These are phyloP conservation scores for Syncephalis fuscata DNA, from an alignment of 371 early-diverging fungal genomes.

Conservation along the genomic window DNA sequence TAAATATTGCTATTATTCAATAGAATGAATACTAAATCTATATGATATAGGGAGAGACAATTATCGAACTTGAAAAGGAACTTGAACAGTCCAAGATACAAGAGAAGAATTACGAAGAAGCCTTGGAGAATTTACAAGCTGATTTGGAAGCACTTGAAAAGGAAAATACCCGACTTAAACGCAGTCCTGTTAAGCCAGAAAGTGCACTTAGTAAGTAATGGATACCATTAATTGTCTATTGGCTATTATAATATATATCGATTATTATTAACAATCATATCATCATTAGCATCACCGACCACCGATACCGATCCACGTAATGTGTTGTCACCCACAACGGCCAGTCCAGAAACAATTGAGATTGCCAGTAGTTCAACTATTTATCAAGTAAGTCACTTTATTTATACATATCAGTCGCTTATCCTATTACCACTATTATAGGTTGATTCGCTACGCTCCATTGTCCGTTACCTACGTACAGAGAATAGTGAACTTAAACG, in stretches of 20 bases:
- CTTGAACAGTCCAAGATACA: constrained; percentile 38
- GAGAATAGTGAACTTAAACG: constrained; percentile 70
- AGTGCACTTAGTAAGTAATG: neutral
- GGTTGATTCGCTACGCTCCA: constrained; percentile 53
- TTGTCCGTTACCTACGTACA: constrained; percentile 51
- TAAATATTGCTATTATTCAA: constrained; percentile 4
- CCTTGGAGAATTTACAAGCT: constrained; percentile 47
- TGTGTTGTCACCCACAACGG: too few relatives aligned
- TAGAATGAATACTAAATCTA: neutral
- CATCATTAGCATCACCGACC: neutral
- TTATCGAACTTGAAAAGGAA: constrained; percentile 33
- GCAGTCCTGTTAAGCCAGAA: neutral
- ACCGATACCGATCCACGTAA: too few relatives aligned
- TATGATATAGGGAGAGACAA: constrained; percentile 25
- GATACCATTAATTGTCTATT: neutral
- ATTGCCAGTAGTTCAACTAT: too few relatives aligned
- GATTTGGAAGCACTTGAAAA: constrained; percentile 48
- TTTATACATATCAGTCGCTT: too few relatives aligned
- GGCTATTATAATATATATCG: too few relatives aligned
- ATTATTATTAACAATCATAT: neutral
- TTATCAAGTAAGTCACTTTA: too few relatives aligned
- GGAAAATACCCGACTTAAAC: constrained; percentile 9
- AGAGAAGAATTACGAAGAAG: constrained; percentile 50
- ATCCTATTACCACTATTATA: constrained; percentile 12
- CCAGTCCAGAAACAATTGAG: too few relatives aligned